Evolutionary conservation across 306 rosid species (phyloP), one percentile per base, ranked within the genome.

Genomic region (Canavalia gladiata): DNA sequence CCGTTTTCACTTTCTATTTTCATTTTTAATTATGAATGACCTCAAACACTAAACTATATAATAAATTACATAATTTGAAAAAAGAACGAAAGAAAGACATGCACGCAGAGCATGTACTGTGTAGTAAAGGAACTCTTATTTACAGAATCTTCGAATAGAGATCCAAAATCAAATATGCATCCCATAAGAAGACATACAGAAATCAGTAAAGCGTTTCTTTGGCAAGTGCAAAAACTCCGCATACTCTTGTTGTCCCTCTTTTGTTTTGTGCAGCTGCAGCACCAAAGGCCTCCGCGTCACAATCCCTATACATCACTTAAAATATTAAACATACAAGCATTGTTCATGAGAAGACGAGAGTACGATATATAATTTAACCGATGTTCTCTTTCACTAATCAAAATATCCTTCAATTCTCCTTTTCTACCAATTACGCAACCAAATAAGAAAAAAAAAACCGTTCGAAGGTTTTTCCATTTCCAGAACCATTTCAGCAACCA

Each of bases 261-360:
- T 91, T 13, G 68, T 72, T 86, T 88, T 87, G 64, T 92, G 88
- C 75, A 94, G 89, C 86, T 92, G 98, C 91, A 94, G 84, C 70
- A 94, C 97, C 85, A 94, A 84, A 30, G 97, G 98, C 83, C 98
- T 94, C 78, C 98, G 91, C 8, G 98, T 94, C 81, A 94, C 97
- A 84, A 94, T 94, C 73, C 98, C 98, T 92, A 85, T 79, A 88
- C 78, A 35, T 18, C 80, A 83, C 77, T 12, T 8, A 52, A 79
- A 84, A 46, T 68, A 68, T 45, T 33, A 66, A 64, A 47, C 12
- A 37, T 60, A 55, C 47, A 60, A 51, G 41, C 75, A n/a, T 43
- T 2, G 7, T 45, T 42, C 75, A 59, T 52, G 13, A 43, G 3
- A 35, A 46, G 50, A 9, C 12, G 46, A 62, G 59, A 70, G 0